Base-by-base conservation (phyloP, 2,329 filamentous ascomycete species). In the Proliferodiscus dingleyae region DNA sequence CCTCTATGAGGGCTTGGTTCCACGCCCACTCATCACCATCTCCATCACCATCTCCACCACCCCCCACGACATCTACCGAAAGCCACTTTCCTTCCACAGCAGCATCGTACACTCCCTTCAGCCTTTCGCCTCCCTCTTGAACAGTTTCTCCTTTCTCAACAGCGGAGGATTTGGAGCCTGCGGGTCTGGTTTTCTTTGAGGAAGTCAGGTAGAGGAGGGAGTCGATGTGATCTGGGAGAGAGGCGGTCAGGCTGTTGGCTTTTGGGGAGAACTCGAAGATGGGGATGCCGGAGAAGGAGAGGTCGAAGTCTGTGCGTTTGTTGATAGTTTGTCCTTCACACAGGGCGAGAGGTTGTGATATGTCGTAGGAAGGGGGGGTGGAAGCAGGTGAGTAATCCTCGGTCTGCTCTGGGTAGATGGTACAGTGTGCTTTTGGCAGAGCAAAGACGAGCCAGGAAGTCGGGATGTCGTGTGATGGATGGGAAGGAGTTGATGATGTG, bases 201-300 rank as follows among this genome's bases (percentile, higher is more conserved):
- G 15, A 44, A n/a, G 34, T 21, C 30, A 6, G 21, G 16, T n/a
- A n/a, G 13, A 18, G 19, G n/a, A 19, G 18, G 26, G n/a, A 21
- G 13, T 19, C 15, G 19, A 40, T 26, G 21, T 29, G 18, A 3
- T 3, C 2, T 7, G 23, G 13, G 22, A 13, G 29, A 2, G 37
- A 15, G 38, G 16, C 18, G 22, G 19, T 10, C 19, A 13, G n/a
- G 2, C 2, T 23, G 11, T n/a, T 2, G 15, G 23, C 1, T 18
- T 43, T 47, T 2, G 11, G 26, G 5, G 37, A 46, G 48, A 61
- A 62, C 37, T 63, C 60, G 38, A 62, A 62, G 45, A 61, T 41
- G 0, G 61, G 60, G 1, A 51, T 19, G n/a, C 60, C 60, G 34
- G 49, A 46, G 46, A 51, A 52, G 2, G 55, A 58, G 43, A 63